phyloP scores from a whole-genome alignment of 768 basidiomycete species.

The Amanita jacksonii region DNA sequence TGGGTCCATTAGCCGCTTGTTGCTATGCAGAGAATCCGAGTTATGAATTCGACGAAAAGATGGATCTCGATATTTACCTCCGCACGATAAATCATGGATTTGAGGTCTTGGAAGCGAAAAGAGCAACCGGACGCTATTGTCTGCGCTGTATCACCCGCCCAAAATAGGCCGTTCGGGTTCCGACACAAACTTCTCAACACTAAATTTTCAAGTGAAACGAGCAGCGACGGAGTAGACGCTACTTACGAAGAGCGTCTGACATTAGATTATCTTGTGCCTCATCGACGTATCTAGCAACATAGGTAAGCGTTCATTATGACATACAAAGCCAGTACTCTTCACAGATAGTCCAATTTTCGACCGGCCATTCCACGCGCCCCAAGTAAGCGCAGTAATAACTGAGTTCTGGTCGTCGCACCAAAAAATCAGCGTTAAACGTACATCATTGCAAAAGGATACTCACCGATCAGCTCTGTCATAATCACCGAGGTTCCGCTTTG shows the following conservation, averaged over 20 bases:
- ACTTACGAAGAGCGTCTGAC: conserved; percentile 49
- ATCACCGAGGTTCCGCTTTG: conserved; percentile 32
- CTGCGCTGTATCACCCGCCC: conserved; percentile 77
- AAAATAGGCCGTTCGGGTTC: conserved; percentile 61
- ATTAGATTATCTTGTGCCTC: conserved; percentile 68
- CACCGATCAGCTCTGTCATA: conserved; percentile 56
- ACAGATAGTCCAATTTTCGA: conserved; percentile 47
- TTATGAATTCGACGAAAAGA: too few species aligned
- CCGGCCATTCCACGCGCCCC: conserved; percentile 24
- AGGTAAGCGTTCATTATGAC: background rate
- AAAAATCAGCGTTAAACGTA: background rate
- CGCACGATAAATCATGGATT: conserved; percentile 51
- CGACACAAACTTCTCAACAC: conserved; percentile 54
- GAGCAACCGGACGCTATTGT: conserved; percentile 67
- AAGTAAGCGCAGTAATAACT: conserved; percentile 33
- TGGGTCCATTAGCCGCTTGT: too few species aligned
- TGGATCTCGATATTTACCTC: too few species aligned
- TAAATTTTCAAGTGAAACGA: conserved; percentile 15
- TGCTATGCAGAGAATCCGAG: too few species aligned
- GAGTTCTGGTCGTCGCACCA: conserved; percentile 31
- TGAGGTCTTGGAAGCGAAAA: conserved; percentile 64
- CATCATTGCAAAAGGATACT: background rate
- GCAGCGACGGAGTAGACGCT: too few species aligned
- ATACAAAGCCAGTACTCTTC: conserved; percentile 11
- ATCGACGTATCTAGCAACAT: conserved; percentile 48